Evolutionary conservation across 306 rosid genomes (phyloP).

Genomic region (Morella rubra): DNA sequence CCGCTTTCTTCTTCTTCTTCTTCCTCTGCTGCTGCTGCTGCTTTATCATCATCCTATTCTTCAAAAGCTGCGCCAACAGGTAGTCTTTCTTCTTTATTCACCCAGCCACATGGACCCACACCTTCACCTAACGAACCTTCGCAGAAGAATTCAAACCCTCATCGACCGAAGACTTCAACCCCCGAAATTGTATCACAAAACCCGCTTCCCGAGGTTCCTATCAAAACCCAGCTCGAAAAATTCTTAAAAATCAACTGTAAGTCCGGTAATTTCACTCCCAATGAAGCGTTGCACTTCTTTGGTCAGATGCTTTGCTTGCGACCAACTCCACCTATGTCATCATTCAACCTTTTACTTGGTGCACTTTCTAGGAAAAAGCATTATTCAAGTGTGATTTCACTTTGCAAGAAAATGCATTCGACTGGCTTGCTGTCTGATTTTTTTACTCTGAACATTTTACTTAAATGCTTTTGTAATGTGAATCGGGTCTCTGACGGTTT

Average conservation of each 20-base stretch:
- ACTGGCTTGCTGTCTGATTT: constrained; percentile 23
- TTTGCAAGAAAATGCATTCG: constrained; percentile 19
- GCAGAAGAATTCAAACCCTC: constrained; percentile 1
- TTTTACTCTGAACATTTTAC: constrained; percentile 31
- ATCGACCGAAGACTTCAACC: constrained; percentile 2
- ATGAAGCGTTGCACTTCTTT: constrained; percentile 27
- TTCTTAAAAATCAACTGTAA: constrained; percentile 31
- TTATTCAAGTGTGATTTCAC: constrained; percentile 28
- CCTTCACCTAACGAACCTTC: constrained; percentile 3
- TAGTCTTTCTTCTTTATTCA: constrained; percentile 23
- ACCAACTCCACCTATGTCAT: constrained; percentile 34
- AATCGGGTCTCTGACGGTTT: constrained; percentile 36
- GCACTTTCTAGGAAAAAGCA: constrained; percentile 40
- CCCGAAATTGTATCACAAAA: constrained; percentile 3
- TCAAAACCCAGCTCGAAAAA: constrained; percentile 15
- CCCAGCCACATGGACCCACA: constrained; percentile 1
- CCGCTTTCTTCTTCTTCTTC: background rate
- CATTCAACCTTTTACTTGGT: constrained; percentile 37
- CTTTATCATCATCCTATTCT: background rate
- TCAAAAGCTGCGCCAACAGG: constrained; percentile 1
- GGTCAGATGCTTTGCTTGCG: constrained; percentile 34
- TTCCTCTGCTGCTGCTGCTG: background rate
- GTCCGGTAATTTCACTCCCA: constrained; percentile 15
- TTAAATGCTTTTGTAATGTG: constrained; percentile 40
- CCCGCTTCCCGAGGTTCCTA: background rate